Evolutionary conservation across 2,329 filamentous ascomycete genomes (phyloP), one percentile per base, ranked within the genome.

Genomic region (Ophiostoma sp.): DNA sequence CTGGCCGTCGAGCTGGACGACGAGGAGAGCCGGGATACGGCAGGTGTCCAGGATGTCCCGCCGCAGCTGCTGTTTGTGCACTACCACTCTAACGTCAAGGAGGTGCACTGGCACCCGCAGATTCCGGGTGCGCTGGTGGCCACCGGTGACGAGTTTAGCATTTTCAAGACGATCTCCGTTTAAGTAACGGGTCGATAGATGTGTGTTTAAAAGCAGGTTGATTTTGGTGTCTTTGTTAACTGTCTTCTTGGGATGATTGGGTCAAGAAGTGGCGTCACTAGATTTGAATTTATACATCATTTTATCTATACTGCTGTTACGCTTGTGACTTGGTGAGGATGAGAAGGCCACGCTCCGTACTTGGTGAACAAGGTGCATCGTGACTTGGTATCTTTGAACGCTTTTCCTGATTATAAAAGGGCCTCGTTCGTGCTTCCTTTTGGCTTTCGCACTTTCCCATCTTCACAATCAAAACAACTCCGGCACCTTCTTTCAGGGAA

Each of bases 101-200:
- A 99, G 84, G 85, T 95, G 50, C 96, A 99, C 84, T 99, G 96
- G 95, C 95, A 98, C 84, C 93, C 92, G 45, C 96, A 99, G 85
- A 97, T 98, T 80, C 93, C 94, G 0, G 96, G 96, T 39, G 91
- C 90, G 45, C 84, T 98, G 75, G 91, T 98, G 83, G 94, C 94
- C 1, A 99, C 96, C 0, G 96, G 96, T 11, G 92, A 94, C 79
- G 91, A 91, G 82, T 98, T 99, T 83, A 93, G 92, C 79, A 90
- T 94, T 68, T 93, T 95, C 83, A 91, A 92, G 81, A 95, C 93
- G 1, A 95, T 95, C 80, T 94, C 91, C 81, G 92, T 95, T 72
- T 95, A 87, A 57, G 68, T 39, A n/a, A n/a, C n/a, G 12, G n/a
- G 31, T 19, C 31, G 31, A 33, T 9, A 12, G 22, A 28, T 4